Conservation (phyloP, 345 rosid genomes). For the Excoecaria agallocha region DNA sequence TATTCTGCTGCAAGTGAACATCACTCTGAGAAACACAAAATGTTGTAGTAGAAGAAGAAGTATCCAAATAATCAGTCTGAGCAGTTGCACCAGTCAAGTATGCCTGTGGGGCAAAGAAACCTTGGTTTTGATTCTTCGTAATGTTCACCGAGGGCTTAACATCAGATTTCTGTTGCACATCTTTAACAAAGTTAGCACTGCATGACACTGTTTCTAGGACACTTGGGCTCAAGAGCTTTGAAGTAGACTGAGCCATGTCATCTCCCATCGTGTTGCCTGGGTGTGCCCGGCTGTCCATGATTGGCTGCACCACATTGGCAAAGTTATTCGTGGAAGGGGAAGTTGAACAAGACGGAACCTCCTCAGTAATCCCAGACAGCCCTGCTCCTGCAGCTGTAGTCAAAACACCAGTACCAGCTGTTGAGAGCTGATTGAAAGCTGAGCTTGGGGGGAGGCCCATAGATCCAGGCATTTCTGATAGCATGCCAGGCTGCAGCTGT, state of each 20-base stretch:
- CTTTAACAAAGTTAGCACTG: slow-evolving; percentile 32
- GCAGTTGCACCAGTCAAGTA: slow-evolving; percentile 41
- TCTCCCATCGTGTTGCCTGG: slow-evolving; percentile 37
- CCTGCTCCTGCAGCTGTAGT: slow-evolving; percentile 38
- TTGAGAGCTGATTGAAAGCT: slow-evolving; percentile 29
- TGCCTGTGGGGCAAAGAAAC: slow-evolving; percentile 38
- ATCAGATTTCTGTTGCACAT: slow-evolving; percentile 48
- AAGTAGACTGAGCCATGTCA: slow-evolving; percentile 49
- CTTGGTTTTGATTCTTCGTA: slow-evolving; percentile 49
- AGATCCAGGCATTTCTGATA: slow-evolving; percentile 43
- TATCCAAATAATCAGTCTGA: slow-evolving; percentile 59
- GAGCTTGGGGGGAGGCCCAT: slow-evolving; percentile 32
- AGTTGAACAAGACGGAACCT: slow-evolving; percentile 58
- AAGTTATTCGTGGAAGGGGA: slow-evolving; percentile 52
- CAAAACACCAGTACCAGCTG: slow-evolving; percentile 34
- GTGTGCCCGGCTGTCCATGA: slow-evolving; percentile 30
- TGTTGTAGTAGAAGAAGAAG: slow-evolving; percentile 71
- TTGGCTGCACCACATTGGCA: slow-evolving; percentile 35
- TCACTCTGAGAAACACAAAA: slow-evolving; percentile 60
- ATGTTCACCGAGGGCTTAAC: slow-evolving; percentile 53
- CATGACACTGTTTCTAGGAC: slow-evolving; percentile 41
- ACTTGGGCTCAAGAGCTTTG: slow-evolving; percentile 37
- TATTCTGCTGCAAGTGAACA: slow-evolving; percentile 46
- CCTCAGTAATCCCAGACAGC: slow-evolving; percentile 54
- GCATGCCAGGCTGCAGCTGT: slow-evolving; percentile 40